Percentiles rank a stretch among this genome's conserved stretches.
Conservation (phyloP, 495 filamentous ascomycete species). For the Penicillium roqueforti region DNA sequence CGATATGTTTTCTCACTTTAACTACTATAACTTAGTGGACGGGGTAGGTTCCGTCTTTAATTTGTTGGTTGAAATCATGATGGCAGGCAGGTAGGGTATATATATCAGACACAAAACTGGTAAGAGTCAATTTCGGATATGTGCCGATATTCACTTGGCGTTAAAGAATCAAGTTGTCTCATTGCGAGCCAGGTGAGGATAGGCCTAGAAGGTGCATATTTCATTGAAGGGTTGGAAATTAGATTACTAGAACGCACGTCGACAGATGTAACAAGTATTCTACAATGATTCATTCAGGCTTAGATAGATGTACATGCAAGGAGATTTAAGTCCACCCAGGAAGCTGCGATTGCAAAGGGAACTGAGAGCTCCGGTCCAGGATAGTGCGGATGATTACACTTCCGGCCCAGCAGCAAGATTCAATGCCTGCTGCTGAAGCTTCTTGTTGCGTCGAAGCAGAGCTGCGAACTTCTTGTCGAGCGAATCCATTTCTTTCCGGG, state of each 20-base stretch:
- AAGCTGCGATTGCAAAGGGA: not conserved
- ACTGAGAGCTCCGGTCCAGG: not conserved
- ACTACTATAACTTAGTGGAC: no score
- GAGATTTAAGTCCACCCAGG: not conserved
- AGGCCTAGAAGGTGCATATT: not conserved
- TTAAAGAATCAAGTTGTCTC: not conserved
- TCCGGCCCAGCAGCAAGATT: slow-evolving; percentile 5
- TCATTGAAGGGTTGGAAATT: not conserved
- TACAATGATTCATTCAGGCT: slow-evolving; percentile 4
- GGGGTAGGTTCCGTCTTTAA: not conserved
- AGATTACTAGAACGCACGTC: not conserved
- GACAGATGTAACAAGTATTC: not conserved
- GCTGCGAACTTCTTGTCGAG: slow-evolving; percentile 46
- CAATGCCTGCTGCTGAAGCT: slow-evolving; percentile 42
- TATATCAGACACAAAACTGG: not conserved
- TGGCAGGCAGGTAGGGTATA: not conserved
- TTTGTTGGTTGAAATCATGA: not conserved
- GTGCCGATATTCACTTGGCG: not conserved
- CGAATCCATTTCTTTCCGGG: slow-evolving; percentile 41
- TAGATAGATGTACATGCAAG: not conserved
- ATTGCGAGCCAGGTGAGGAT: not conserved
- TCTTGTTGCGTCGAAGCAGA: slow-evolving; percentile 49
- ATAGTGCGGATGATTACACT: not conserved
- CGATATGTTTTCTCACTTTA: not conserved
- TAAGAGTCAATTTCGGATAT: not conserved